Percentiles rank a stretch among this genome's conserved stretches.
These are phyloP conservation scores for Infundibulicybe gibba DNA, from an alignment of 768 basidiomycete species.

Conservation along the genomic window DNA sequence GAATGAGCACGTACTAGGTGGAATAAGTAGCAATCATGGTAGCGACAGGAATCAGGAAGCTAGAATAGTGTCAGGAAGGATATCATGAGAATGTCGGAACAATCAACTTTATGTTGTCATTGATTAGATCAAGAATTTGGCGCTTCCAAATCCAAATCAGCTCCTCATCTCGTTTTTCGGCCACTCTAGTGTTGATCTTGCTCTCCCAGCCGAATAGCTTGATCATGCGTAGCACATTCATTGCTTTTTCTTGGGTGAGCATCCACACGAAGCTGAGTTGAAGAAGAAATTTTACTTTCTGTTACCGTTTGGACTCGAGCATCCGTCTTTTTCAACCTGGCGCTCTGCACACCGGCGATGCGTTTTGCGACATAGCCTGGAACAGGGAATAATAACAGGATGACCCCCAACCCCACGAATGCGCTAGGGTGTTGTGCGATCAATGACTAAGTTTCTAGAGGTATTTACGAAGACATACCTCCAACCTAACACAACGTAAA, in stretches of 20 bases:
- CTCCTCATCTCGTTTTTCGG: conserved; percentile 59
- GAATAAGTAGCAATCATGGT: conserved; percentile 67
- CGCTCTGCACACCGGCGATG: conserved; percentile 43
- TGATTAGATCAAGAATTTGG: conserved; percentile 47
- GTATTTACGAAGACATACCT: conserved; percentile 22
- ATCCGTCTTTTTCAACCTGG: conserved; percentile 52
- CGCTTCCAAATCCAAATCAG: conserved; percentile 49
- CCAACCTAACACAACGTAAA: conserved; percentile 46
- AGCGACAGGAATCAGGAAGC: conserved; percentile 55
- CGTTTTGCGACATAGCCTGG: conserved; percentile 52
- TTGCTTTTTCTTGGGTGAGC: conserved; percentile 24
- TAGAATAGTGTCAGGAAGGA: conserved; percentile 14
- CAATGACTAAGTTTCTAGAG: conserved; percentile 2
- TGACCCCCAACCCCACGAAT: conserved; percentile 52
- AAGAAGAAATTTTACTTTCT: conserved; percentile 40
- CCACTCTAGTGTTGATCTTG: conserved; percentile 47
- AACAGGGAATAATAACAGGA: conserved; percentile 51
- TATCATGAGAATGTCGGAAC: not conserved
- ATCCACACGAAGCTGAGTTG: too few relatives aligned
- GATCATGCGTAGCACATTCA: conserved; percentile 61
- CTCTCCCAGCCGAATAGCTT: conserved; percentile 72
- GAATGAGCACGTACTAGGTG: conserved; percentile 48
- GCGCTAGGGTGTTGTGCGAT: conserved; percentile 30
- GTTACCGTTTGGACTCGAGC: conserved; percentile 57
- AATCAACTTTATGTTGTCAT: conserved; percentile 40